Percentiles rank a stretch among this genome's conserved stretches.
Evolutionary conservation across 352 stramenopile genomes (phyloP).

Genomic region (Pythium phragmitis): DNA sequence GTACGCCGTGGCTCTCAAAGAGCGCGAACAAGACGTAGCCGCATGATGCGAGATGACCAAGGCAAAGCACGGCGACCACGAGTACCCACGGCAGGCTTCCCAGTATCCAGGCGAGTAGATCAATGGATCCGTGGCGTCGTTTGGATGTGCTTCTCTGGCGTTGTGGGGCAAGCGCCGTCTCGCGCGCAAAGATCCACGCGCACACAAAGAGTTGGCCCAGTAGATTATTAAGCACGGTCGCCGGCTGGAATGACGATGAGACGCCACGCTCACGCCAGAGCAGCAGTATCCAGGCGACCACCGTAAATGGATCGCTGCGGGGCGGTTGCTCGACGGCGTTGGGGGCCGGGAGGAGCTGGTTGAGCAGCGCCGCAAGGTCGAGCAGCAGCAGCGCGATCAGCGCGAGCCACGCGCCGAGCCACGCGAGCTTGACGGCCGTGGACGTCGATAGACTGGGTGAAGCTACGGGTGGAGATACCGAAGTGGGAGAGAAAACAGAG

Average conservation of each 20-base stretch:
- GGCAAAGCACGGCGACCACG: conserved; percentile 33
- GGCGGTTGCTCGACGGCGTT: not conserved
- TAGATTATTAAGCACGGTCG: conserved; percentile 46
- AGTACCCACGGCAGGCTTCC: conserved; percentile 12
- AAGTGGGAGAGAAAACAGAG: not conserved
- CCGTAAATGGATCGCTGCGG: conserved; percentile 18
- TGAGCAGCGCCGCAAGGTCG: conserved; percentile 53
- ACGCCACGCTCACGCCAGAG: conserved; percentile 1
- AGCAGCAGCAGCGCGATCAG: conserved; percentile 56
- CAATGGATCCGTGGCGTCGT: not conserved
- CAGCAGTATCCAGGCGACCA: conserved; percentile 6
- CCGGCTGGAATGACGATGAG: conserved; percentile 1
- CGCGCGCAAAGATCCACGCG: conserved; percentile 61
- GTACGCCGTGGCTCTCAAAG: conserved; percentile 58
- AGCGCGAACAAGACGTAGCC: conserved; percentile 71
- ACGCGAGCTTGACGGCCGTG: conserved; percentile 33
- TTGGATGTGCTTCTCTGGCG: not conserved
- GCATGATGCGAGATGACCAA: conserved; percentile 64
- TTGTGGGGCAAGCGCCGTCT: conserved; percentile 13
- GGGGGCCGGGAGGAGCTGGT: conserved; percentile 13
- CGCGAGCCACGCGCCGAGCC: conserved; percentile 41
- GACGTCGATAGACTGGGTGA: conserved; percentile 8
- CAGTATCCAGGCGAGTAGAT: not conserved
- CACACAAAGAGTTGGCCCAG: conserved; percentile 41
- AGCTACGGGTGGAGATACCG: not conserved